Base-by-base conservation (phyloP, 2,329 filamentous ascomycete species). In the Periconia macrospinosa region DNA sequence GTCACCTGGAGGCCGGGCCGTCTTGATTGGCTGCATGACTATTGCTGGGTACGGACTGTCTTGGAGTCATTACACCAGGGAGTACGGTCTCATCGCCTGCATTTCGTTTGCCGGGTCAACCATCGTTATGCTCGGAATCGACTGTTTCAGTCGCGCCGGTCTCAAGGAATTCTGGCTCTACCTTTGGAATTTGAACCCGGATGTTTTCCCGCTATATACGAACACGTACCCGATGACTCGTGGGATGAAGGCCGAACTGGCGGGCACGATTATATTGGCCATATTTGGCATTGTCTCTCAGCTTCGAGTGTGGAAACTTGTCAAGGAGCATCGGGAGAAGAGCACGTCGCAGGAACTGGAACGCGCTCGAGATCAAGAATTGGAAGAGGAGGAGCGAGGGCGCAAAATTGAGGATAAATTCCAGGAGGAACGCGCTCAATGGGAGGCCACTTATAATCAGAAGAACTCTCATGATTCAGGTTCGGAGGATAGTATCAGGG, bases 141-240 rank as follows among this genome's bases (percentile, higher is more conserved):
- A 97, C 71, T 96, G 91, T 73, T 95, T 93, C 65, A 93, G 87
- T 65, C 81, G 86, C 57, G 91, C 92, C n/a, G 93, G 93, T 0
- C 78, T 96, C 63, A 97, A 96, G 72, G 93, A 97, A 71, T 97
- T 97, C 62, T 97, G 93, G 93, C 83, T 91, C 6, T 97, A 95
- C 70, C 81, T 96, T 37, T 97, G 93, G 93, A 78, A 77, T 44
- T 75, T 97, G 40, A 97, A 97, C 71, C 79, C 86, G 41, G 81
- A 68, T 41, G 78, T 92, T 0, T 97, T 97, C 65, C 92, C 92
- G 0, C 76, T 91, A 2, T 83, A 85, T 37, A 88, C 89, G 1
- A 79, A 81, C 45, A 91, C 89, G 0, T 97, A 96, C 69, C 93
- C 93, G 0, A 77, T 96, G 13, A 97, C 91, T 0, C 89, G 87